Evolutionary conservation across 768 basidiomycete genomes (phyloP).

Genomic region (Hygrocybe coccinea): DNA sequence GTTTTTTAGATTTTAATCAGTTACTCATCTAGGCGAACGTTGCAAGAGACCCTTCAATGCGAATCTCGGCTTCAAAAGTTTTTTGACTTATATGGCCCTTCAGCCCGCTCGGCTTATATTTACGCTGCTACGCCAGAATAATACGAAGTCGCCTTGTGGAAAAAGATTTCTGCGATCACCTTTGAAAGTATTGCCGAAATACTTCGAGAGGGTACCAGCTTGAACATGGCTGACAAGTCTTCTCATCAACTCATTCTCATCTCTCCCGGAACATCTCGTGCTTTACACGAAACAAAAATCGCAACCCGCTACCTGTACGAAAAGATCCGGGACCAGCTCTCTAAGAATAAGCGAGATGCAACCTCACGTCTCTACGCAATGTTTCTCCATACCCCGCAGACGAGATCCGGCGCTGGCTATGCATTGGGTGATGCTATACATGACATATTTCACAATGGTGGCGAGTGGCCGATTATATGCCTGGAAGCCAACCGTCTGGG

Average conservation of each 20-base stretch:
- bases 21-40: not conserved
- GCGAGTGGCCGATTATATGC: conserved; percentile 12
- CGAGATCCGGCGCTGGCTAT: conserved; percentile 12
- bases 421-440: conserved; percentile 16
- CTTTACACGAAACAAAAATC: not conserved
- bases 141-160: not conserved
- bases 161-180: not conserved
- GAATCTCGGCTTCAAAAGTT: not conserved
- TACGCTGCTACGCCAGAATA: not conserved
- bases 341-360: conserved; percentile 9
- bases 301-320: conserved; percentile 14
- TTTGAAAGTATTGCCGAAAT: not conserved
- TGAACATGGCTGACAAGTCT: no score
- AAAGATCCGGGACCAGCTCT: conserved; percentile 10
- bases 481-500: conserved; percentile 6
- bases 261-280: no score
- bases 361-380: conserved; percentile 11
- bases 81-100: not conserved
- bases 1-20: not conserved
- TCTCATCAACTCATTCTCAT: no score
- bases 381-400: conserved; percentile 8
- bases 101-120: not conserved
- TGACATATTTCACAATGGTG: conserved; percentile 13
- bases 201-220: not conserved
- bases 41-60: not conserved